These are phyloP conservation scores for Leccinum pellstonianum DNA, from an alignment of 768 basidiomycete species.

Conservation along the genomic window DNA sequence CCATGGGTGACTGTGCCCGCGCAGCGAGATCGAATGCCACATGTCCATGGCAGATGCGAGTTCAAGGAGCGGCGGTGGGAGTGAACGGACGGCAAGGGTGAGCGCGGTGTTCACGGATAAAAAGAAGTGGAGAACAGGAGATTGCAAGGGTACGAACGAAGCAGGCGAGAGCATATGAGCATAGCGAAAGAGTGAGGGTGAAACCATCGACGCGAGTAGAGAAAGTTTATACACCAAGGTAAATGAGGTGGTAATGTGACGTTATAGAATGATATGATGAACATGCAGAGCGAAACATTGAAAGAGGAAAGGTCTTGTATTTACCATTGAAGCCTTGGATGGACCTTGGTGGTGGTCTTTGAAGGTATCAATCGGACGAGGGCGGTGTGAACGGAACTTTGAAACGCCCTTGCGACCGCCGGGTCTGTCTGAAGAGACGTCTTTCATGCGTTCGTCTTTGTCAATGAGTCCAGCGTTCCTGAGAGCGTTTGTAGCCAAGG, in stretches of 20 bases:
- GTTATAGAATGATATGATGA: conserved; percentile 30
- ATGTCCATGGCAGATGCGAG: conserved; percentile 21
- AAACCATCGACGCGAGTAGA: conserved; percentile 17
- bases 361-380: conserved; percentile 57
- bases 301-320: conserved; percentile 45
- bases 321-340: conserved; percentile 62
- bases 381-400: conserved; percentile 60
- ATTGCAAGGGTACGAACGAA: conserved; percentile 13
- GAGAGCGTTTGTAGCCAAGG: conserved; percentile 60
- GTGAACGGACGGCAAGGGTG: conserved; percentile 35
- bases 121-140: background rate
- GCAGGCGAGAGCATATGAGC: conserved; percentile 6
- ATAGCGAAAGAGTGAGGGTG: conserved; percentile 11
- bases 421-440: conserved; percentile 59
- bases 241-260: conserved; percentile 13
- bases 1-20: conserved; percentile 43
- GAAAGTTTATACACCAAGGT: conserved; percentile 19
- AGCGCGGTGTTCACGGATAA: conserved; percentile 35
- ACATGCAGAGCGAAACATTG: conserved; percentile 24
- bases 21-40: conserved; percentile 39
- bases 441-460: conserved; percentile 73
- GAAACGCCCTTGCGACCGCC: conserved; percentile 70
- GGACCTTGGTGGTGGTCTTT: conserved; percentile 47
- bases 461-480: conserved; percentile 75
- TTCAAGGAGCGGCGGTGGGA: conserved; percentile 27